Conservation (phyloP, 768 basidiomycete species). For the Tricholoma matsutake region DNA sequence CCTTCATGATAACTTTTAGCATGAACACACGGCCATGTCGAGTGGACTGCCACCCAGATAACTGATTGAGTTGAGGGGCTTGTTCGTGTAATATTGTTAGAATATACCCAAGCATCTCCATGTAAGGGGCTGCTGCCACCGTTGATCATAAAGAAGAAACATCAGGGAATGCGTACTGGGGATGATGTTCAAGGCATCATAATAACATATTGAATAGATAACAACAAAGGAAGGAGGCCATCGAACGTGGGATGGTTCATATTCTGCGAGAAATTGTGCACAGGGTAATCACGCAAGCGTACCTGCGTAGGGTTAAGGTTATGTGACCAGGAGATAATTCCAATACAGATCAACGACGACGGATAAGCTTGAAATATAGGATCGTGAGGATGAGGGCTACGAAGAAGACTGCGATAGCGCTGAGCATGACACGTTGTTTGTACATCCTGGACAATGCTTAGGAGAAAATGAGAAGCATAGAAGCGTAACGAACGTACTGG, state of each 20-base stretch:
- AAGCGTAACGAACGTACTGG: constrained; percentile 53
- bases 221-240: neutral
- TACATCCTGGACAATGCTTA: constrained; percentile 65
- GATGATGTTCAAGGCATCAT: too few relatives aligned
- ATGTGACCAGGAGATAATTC: neutral
- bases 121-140: too few relatives aligned
- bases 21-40: neutral
- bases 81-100: too few relatives aligned
- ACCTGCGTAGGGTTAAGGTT: neutral
- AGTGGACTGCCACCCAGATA: too few relatives aligned
- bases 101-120: too few relatives aligned
- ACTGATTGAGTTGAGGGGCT: too few relatives aligned
- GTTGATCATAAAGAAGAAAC: too few relatives aligned
- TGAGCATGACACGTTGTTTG: constrained; percentile 81
- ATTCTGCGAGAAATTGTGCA: neutral
- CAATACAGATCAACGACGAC: neutral
- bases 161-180: too few relatives aligned
- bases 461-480: neutral
- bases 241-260: neutral
- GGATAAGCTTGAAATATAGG: constrained; percentile 55
- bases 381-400: constrained; percentile 71
- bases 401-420: constrained; percentile 73
- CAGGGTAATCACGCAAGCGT: neutral
- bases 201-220: neutral
- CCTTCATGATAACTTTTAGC: too few relatives aligned